phyloP scores from a whole-genome alignment of 2,329 filamentous ascomycete species.

The Aspergillus versicolor region DNA sequence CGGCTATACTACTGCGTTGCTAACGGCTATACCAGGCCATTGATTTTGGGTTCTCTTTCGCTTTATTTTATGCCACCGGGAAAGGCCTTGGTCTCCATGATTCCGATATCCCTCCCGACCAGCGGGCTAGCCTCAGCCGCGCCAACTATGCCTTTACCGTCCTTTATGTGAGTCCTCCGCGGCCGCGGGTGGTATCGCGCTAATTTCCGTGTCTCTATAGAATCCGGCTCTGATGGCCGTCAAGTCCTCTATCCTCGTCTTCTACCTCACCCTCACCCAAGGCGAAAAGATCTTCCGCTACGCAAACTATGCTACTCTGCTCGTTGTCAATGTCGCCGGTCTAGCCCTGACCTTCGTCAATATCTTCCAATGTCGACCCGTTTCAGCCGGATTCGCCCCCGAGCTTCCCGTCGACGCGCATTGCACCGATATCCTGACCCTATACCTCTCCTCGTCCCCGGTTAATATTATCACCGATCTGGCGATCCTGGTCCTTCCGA shows the following conservation, averaged over 20 bases:
- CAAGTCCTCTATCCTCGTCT: conserved; percentile 89
- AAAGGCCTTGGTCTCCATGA: conserved; percentile 47
- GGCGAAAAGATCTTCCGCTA: conserved; percentile 75
- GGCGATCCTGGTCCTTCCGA: conserved; percentile 80
- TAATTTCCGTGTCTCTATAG: conserved; percentile 42
- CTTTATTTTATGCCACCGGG: conserved; percentile 45
- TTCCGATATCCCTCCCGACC: conserved; percentile 31
- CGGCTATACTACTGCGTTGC: background rate
- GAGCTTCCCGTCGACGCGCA: conserved; percentile 46
- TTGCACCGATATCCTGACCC: conserved; percentile 62
- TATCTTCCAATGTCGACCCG: conserved; percentile 79
- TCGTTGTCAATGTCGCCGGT: conserved; percentile 76
- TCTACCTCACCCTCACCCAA: conserved; percentile 80
- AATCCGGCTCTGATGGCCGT: conserved; percentile 88
- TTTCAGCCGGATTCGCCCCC: conserved; percentile 65
- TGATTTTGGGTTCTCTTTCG: conserved; percentile 48
- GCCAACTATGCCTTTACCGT: conserved; percentile 61
- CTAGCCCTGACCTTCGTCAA: conserved; percentile 80
- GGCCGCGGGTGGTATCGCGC: background rate
- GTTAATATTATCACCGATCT: conserved; percentile 91
- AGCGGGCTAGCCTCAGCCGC: conserved; percentile 40
- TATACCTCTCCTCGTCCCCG: conserved; percentile 73
- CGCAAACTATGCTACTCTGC: conserved; percentile 77
- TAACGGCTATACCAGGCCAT: conserved; percentile 32
- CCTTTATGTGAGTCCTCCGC: conserved; percentile 51